phyloP scores from a whole-genome alignment of 2,329 filamentous ascomycete genomes.

The Bipolaris gigantea region DNA sequence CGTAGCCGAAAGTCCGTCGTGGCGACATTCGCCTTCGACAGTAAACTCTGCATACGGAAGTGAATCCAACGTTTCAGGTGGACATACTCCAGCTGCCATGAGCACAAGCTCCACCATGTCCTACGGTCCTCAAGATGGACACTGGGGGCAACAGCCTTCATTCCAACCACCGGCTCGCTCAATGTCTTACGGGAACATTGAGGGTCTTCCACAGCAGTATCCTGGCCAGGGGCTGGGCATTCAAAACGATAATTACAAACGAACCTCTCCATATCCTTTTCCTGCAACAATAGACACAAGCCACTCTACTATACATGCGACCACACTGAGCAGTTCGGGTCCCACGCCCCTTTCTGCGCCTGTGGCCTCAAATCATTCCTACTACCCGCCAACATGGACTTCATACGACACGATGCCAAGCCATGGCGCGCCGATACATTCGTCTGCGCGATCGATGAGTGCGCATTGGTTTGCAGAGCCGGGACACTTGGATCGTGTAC shows the following conservation, averaged over 20 bases:
- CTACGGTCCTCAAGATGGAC: constrained; percentile 37
- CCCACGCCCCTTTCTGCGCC: constrained; percentile 42
- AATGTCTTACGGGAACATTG: constrained; percentile 47
- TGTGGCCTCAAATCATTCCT: constrained; percentile 35
- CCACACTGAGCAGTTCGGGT: constrained; percentile 29
- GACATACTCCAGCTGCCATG: constrained; percentile 41
- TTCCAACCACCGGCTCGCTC: constrained; percentile 41
- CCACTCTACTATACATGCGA: constrained; percentile 26
- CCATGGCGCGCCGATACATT: constrained; percentile 31
- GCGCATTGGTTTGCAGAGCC: constrained; percentile 41
- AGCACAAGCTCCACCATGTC: constrained; percentile 43
- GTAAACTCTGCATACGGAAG: constrained; percentile 42
- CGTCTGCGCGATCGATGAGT: constrained; percentile 39
- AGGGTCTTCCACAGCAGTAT: constrained; percentile 41
- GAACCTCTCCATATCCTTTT: constrained; percentile 41
- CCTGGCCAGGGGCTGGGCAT: constrained; percentile 35
- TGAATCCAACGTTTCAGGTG: constrained; percentile 41
- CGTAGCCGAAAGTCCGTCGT: constrained; percentile 40
- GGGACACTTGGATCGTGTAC: constrained; percentile 38
- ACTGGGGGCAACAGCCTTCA: constrained; percentile 32
- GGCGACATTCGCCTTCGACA: constrained; percentile 42
- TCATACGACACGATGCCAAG: constrained; percentile 32
- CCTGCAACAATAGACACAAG: constrained; percentile 40
- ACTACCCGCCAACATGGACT: constrained; percentile 38
- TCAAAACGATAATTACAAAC: constrained; percentile 37